These are phyloP conservation scores for Penicillium cosmopolitanum DNA, from an alignment of 495 filamentous ascomycete genomes.

Conservation along the genomic window DNA sequence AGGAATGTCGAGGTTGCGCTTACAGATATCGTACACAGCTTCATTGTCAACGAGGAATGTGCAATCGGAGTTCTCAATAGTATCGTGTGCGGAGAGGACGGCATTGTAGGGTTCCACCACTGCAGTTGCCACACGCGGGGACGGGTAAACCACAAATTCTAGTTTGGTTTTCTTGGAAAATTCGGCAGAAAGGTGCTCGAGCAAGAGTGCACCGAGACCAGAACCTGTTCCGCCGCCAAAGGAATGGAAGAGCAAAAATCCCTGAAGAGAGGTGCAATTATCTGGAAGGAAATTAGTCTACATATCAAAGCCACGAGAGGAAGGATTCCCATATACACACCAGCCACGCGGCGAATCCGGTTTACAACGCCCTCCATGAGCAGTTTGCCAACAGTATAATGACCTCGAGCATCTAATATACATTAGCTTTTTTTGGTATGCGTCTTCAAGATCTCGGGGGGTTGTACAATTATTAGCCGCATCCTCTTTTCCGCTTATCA, in stretches of 20 bases:
- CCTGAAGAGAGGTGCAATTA: conserved; percentile 91
- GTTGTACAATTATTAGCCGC: conserved; percentile 82
- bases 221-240: conserved; percentile 93
- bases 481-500: conserved; percentile 93
- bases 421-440: conserved; percentile 27
- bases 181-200: conserved; percentile 85
- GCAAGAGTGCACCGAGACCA: conserved; percentile 83
- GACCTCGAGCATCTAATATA: conserved; percentile 75
- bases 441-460: background rate
- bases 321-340: conserved; percentile 46
- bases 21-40: conserved; percentile 91
- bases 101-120: conserved; percentile 95
- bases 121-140: conserved; percentile 81
- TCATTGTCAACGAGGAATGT: conserved; percentile 94
- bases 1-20: conserved; percentile 84
- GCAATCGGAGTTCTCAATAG: conserved; percentile 91
- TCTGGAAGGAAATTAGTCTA: conserved; percentile 53
- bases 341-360: conserved; percentile 80
- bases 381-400: conserved; percentile 94
- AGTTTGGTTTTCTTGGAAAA: conserved; percentile 96
- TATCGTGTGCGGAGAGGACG: conserved; percentile 88
- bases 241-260: conserved; percentile 92
- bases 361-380: conserved; percentile 82
- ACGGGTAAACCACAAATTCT: conserved; percentile 88
- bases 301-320: background rate